A percentile compares a stretch with the other conserved stretches of the same genome.
Conservation (phyloP, 441 rosid genomes). For the Isatis lusitanica region DNA sequence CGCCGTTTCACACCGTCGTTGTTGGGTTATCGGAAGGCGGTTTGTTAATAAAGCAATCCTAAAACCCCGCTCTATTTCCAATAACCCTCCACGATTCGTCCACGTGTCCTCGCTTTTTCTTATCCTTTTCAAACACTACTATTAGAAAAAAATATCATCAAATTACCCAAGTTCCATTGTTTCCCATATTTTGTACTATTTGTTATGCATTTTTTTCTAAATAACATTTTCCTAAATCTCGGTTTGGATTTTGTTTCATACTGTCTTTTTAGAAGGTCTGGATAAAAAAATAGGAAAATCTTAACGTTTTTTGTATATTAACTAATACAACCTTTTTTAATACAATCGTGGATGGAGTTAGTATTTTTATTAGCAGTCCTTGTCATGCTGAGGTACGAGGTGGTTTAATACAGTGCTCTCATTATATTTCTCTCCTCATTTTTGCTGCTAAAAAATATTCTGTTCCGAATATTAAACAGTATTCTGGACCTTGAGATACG, state of each 20-base stretch:
- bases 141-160: not conserved
- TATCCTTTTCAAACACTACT: not conserved
- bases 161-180: no score
- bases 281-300: no score
- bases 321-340: no score
- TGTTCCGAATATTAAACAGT: no score
- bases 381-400: conserved; percentile 14
- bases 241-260: no score
- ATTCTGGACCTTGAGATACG: conserved; percentile 3
- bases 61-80: conserved; percentile 27
- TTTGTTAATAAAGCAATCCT: conserved; percentile 11
- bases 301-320: not conserved
- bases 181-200: no score
- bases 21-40: conserved; percentile 28
- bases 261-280: no score
- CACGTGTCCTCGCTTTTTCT: conserved; percentile 23
- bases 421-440: no score
- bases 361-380: not conserved
- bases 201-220: no score
- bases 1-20: conserved; percentile 34
- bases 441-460: no score
- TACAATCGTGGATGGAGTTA: not conserved
- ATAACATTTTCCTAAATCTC: no score
- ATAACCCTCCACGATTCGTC: conserved; percentile 10
- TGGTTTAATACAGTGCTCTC: not conserved